Conservation (phyloP, 768 basidiomycete species). For the Suillus hirtellus region DNA sequence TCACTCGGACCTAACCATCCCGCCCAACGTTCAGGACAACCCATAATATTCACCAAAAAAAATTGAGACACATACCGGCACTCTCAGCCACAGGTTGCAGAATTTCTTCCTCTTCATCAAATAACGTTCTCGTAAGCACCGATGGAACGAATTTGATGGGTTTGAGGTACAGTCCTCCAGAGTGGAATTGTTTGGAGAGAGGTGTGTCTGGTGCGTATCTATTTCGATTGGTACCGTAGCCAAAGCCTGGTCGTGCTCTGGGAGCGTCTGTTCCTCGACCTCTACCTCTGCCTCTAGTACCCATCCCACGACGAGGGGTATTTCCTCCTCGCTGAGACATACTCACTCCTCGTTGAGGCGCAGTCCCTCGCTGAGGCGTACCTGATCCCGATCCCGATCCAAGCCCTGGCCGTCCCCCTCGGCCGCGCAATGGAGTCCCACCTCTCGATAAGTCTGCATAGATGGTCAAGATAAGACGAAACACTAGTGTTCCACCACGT, state of each 20-base stretch:
- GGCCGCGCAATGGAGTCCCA: conserved; percentile 4
- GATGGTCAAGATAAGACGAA: conserved; percentile 8
- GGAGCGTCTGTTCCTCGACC: conserved; percentile 20
- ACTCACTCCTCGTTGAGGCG: background rate
- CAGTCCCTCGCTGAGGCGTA: background rate
- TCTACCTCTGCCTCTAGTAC: conserved; percentile 21
- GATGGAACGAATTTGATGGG: conserved; percentile 73
- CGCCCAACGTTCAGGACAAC: conserved; percentile 9
- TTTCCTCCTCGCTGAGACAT: conserved; percentile 1
- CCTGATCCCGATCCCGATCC: conserved; percentile 17
- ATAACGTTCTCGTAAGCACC: conserved; percentile 46
- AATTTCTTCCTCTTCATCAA: conserved; percentile 63
- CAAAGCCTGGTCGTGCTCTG: conserved; percentile 16
- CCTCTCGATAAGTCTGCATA: conserved; percentile 13
- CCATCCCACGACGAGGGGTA: conserved; percentile 11
- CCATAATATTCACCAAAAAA: background rate
- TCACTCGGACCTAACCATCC: conserved; percentile 37
- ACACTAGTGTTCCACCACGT: conserved; percentile 12
- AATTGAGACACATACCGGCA: conserved; percentile 41
- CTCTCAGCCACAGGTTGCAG: conserved; percentile 54
- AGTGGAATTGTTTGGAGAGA: conserved; percentile 55
- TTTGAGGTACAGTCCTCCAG: conserved; percentile 60
- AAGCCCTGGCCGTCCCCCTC: conserved; percentile 13
- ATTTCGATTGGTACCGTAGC: conserved; percentile 13
- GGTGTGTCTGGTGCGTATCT: conserved; percentile 41